phyloP scores from a whole-genome alignment of 208 protist genomes.

The Cochliopodium minus region DNA sequence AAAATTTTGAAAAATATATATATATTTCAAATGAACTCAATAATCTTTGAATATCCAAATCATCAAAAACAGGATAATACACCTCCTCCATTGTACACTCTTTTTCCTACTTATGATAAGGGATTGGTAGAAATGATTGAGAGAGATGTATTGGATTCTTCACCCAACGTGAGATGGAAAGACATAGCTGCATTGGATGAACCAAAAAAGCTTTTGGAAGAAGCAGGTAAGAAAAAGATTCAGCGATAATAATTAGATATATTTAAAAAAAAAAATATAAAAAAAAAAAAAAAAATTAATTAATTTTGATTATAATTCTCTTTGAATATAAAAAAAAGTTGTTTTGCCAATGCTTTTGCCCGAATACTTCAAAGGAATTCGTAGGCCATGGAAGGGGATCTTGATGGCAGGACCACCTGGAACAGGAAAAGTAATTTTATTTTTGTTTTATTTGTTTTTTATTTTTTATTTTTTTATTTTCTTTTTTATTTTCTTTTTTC shows the following conservation, averaged over 20 bases:
- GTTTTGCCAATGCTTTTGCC: conserved; percentile 69
- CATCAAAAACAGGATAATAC: not conserved
- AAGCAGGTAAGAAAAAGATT: conserved; percentile 28
- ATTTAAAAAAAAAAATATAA: not conserved
- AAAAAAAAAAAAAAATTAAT: not conserved
- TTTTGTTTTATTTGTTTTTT: not conserved
- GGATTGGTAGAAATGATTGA: conserved; percentile 17
- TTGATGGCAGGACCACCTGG: conserved; percentile 85
- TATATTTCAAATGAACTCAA: not conserved
- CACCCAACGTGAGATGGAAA: conserved; percentile 43
- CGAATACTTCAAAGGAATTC: conserved; percentile 62
- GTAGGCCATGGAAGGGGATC: conserved; percentile 82
- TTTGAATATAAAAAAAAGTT: conserved; percentile 40
- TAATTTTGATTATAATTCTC: conserved; percentile 20
- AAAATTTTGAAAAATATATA: not conserved
- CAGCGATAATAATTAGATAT: not conserved
- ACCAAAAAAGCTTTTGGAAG: conserved; percentile 72
- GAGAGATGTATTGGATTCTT: conserved; percentile 25
- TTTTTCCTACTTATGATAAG: not conserved
- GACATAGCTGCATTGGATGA: conserved; percentile 68
- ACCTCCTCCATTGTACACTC: not conserved
- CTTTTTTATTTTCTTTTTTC: no score
- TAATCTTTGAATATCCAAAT: not conserved
- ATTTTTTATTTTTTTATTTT: not conserved
- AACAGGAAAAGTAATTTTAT: conserved; percentile 59